A percentile compares a stretch with the other conserved stretches of the same genome.
Conservation (phyloP, 345 rosid genomes). For the Populus simonii region DNA sequence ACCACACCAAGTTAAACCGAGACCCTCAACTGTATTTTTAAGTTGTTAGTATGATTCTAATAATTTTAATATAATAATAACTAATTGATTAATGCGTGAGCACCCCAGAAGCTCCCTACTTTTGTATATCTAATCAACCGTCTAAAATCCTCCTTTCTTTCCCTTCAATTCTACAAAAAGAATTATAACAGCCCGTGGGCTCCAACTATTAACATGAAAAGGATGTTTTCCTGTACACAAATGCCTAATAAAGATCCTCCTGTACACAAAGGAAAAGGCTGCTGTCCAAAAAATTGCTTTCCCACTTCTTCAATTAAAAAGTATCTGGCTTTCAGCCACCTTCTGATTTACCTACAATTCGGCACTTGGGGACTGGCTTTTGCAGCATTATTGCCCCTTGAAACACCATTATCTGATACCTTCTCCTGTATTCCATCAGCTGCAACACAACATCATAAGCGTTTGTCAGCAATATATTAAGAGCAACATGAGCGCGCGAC, state of each 20-base stretch:
- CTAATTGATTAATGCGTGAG: not conserved
- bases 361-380: constrained; percentile 53
- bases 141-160: not conserved
- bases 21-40: too few relatives aligned
- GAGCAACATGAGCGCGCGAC: not conserved
- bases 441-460: constrained; percentile 15
- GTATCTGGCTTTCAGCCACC: constrained; percentile 1
- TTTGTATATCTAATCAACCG: not conserved
- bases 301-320: not conserved
- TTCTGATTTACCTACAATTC: constrained; percentile 23
- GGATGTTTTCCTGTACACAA: not conserved
- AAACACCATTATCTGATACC: constrained; percentile 71
- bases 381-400: constrained; percentile 81
- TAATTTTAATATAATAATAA: not conserved
- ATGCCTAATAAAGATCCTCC: not conserved
- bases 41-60: too few relatives aligned
- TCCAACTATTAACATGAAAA: not conserved
- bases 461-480: not conserved
- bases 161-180: constrained; percentile 16
- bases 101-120: not conserved
- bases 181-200: not conserved
- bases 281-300: not conserved
- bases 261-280: constrained; percentile 2
- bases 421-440: constrained; percentile 46
- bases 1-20: too few relatives aligned